Base-by-base conservation (phyloP, 805 yeast species). In the Metschnikowia lunata region DNA sequence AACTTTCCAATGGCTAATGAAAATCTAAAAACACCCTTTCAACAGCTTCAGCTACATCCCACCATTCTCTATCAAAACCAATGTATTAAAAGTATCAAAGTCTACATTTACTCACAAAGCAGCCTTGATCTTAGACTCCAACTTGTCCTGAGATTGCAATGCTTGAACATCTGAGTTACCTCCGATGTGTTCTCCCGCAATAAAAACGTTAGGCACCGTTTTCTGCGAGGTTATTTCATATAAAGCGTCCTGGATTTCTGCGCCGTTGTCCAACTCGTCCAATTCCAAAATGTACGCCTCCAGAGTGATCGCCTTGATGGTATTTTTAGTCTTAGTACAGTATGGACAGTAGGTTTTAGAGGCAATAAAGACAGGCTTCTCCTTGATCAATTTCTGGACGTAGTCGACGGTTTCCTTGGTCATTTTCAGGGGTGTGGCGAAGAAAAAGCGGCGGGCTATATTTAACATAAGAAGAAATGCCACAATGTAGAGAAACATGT, bases 141-240 rank as follows among this genome's bases (percentile, higher is more conserved):
- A 77, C 65, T 81, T 62, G 55, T 85, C 93, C 37, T 65, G 57
- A 23, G 80, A 73, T 54, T 78, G 74, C 63, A 90, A 76, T 42
- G 76, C 73, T 69, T 89, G 95, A 52, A 91, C 72, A 56, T 88
- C 96, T 33, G 90, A 83, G 77, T 89, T 88, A 50, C 99, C 99
- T 48, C 99, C 99, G 59, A 91, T 80, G 73, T 89, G 97, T 69
- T 90, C 77, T 49, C 96, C 97, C 38, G 75, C 82, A 63, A 91
- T 88, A 71, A 85, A 91, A 56, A 91, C 78, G 64, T 85, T 89
- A 50, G 99, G 99, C 50, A 91, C 98, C 33, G 97, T 88, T 55
- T 82, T 78, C 75, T 91, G 98, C 48, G 95, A 93, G 33, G 95
- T 86, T 48, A 88, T 66, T 61, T 84, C 64, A 23, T 32, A 42